Conservation (phyloP, 2,329 filamentous ascomycete species). For the Westerdykella ornata region DNA sequence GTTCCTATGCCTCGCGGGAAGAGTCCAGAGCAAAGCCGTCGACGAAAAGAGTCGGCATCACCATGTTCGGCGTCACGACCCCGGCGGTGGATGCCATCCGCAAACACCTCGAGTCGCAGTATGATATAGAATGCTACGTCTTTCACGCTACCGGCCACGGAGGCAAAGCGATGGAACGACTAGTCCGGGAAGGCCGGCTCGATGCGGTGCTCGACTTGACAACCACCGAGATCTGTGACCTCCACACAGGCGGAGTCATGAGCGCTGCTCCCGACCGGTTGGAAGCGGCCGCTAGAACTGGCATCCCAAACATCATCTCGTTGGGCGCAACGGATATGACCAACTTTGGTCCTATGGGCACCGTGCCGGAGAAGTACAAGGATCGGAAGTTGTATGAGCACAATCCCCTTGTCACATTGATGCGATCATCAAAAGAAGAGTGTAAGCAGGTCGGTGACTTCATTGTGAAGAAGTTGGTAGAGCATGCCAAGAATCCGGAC, state of each 20-base stretch:
- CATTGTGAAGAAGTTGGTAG: slow-evolving; percentile 50
- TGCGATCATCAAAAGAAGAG: slow-evolving; percentile 57
- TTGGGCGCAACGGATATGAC: slow-evolving; percentile 45
- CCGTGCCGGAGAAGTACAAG: slow-evolving; percentile 51
- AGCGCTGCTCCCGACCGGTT: slow-evolving; percentile 53
- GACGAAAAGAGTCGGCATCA: slow-evolving; percentile 54
- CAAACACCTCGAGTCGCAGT: slow-evolving; percentile 37
- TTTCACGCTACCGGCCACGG: slow-evolving; percentile 67
- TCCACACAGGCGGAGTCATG: slow-evolving; percentile 57
- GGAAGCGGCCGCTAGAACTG: slow-evolving; percentile 49
- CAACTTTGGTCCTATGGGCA: slow-evolving; percentile 55
- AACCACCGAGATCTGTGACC: slow-evolving; percentile 62
- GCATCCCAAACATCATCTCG: slow-evolving; percentile 52
- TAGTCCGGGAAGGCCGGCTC: slow-evolving; percentile 52
- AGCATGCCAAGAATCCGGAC: slow-evolving; percentile 34
- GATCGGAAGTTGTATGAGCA: slow-evolving; percentile 54
- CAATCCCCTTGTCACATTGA: slow-evolving; percentile 59
- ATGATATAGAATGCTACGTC: slow-evolving; percentile 52
- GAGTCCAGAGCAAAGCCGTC: not conserved
- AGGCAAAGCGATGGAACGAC: slow-evolving; percentile 61
- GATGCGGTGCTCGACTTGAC: slow-evolving; percentile 65
- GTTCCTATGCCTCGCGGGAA: slow-evolving; percentile 33
- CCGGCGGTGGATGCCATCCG: slow-evolving; percentile 55
- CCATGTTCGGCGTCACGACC: slow-evolving; percentile 71
- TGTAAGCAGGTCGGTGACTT: slow-evolving; percentile 50